These are phyloP conservation scores for Odonthalia washingtoniensis DNA, from an alignment of 31 red algal genomes.

Conservation along the genomic window DNA sequence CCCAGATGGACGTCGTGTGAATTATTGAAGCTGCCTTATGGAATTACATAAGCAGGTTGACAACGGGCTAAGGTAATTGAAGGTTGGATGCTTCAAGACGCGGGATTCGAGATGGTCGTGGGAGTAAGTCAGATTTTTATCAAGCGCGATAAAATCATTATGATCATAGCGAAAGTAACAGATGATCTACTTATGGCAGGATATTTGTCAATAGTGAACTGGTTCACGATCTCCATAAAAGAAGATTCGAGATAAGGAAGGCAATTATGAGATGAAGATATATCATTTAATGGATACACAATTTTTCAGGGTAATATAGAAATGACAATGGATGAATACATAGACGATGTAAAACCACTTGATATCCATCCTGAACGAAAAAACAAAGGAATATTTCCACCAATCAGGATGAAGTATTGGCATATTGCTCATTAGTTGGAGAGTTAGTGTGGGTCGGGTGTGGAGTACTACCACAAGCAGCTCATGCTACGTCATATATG, in stretches of 20 bases:
- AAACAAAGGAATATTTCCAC: background rate
- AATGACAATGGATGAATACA: background rate
- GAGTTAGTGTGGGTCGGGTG: background rate
- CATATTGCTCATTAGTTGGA: background rate
- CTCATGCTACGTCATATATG: background rate
- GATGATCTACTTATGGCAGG: slow-evolving; percentile 22
- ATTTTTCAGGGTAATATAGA: background rate
- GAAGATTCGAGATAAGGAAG: background rate
- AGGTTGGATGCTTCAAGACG: background rate
- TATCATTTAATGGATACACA: background rate
- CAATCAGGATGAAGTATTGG: background rate
- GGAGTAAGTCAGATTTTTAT: background rate
- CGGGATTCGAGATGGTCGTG: background rate
- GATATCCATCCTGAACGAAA: background rate
- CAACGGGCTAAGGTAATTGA: slow-evolving; percentile 2
- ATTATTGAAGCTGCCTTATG: slow-evolving; percentile 19
- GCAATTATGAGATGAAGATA: background rate
- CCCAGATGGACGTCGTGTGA: background rate
- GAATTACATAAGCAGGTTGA: slow-evolving; percentile 15
- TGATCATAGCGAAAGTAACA: background rate
- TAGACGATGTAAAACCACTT: background rate
- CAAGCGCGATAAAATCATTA: background rate
- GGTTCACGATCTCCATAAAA: background rate
- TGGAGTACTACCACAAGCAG: background rate
- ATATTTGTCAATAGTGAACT: background rate